Evolutionary conservation across 768 basidiomycete genomes (phyloP).

Genomic region (Tephrocybe sp.): DNA sequence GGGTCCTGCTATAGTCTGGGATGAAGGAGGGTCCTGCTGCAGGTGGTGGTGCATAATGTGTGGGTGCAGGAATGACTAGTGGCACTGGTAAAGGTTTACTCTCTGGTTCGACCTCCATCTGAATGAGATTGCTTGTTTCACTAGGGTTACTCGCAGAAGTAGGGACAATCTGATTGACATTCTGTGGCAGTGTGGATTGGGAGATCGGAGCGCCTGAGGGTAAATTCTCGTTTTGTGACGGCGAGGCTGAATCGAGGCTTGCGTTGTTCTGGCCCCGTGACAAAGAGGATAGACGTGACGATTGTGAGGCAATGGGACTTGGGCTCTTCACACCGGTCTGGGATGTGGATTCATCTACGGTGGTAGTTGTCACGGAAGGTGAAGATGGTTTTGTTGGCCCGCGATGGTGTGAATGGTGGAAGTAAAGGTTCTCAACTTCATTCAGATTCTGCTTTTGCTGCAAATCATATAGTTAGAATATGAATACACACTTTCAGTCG

Average conservation of each 20-base stretch:
- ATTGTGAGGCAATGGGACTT: conserved; percentile 19
- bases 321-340: conserved; percentile 9
- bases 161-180: background rate
- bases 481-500: background rate
- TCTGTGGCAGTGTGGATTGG: background rate
- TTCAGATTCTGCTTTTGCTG: conserved; percentile 79
- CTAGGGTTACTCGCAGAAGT: background rate
- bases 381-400: conserved; percentile 29
- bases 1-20: background rate
- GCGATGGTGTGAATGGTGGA: conserved; percentile 64
- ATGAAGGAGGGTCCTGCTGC: conserved; percentile 1
- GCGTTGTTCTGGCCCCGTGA: conserved; percentile 7
- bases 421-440: conserved; percentile 83
- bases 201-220: conserved; percentile 2
- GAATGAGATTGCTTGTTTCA: conserved; percentile 11
- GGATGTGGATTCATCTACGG: conserved; percentile 17
- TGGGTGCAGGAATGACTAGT: conserved; percentile 1
- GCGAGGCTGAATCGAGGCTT: conserved; percentile 3
- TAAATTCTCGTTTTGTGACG: background rate
- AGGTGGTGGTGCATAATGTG: conserved; percentile 6
- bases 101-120: conserved; percentile 15
- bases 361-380: conserved; percentile 22
- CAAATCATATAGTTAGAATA: background rate
- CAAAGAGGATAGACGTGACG: conserved; percentile 19
- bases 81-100: conserved; percentile 7